Base-by-base conservation (phyloP, 163 green algal species). In the Chlorella variabilis region DNA sequence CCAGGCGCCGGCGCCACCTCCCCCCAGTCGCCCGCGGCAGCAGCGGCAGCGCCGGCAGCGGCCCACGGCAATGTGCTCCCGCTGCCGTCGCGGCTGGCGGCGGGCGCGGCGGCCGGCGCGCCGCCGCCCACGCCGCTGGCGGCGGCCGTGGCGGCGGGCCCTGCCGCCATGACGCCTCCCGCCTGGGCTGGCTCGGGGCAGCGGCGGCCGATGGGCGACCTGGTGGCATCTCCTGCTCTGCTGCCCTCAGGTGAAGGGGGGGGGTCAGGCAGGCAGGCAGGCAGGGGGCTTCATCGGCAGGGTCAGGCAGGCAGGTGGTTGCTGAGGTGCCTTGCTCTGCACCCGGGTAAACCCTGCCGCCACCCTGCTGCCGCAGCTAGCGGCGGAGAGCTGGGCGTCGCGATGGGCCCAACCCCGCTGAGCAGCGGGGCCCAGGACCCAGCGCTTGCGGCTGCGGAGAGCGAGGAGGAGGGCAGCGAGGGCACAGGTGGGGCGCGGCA, bases 151-250 rank as follows among this genome's bases (percentile, higher is more conserved):
- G 23, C 25, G 2, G 54, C 27, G 17, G 73, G 36, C 3, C 73
- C 54, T 3, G 36, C 17, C 65, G 42, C 45, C 6, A 81, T 39
- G 65, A 71, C 29, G 20, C 62, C 39, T 56, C 85, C 59, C 7
- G 76, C 36, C 0, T 66, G 63, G 63, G 63, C 76, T 36, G 59
- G 41, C 13, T 39, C 33, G 75, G 42, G n/a, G n/a, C n/a, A n/a
- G n/a, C 51, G 42, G 25, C 49, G 61, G 49, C 34, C 48, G 9
- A 48, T 33, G 17, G 74, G 77, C 29, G 75, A 86, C 34, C 75
- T 87, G 5, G 34, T 87, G 63, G 66, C 63, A 1, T 63, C 82
- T 18, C 77, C 77, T 13, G 65, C 77, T 2, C 63, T 86, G 34
- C 21, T 59, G 36, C 49, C 65, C 1, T 83, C 73, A 7, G 69